Evolutionary conservation across 768 basidiomycete genomes (phyloP).

Genomic region (Suillus paluster): DNA sequence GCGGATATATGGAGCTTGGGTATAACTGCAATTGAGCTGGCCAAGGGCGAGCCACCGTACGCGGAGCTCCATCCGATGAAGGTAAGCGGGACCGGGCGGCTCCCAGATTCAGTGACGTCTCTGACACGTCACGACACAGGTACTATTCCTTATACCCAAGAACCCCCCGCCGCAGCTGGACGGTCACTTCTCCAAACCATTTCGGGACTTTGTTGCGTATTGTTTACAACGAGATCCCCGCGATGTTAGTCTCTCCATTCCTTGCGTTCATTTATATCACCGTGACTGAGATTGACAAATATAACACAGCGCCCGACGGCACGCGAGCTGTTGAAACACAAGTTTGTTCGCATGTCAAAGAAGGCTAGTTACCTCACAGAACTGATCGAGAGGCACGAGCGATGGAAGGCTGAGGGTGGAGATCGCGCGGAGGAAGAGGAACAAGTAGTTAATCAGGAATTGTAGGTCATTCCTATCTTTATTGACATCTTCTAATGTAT

Average conservation of each 20-base stretch:
- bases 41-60: slow-evolving; percentile 97
- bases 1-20: slow-evolving; percentile 99
- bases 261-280: neutral
- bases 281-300: slow-evolving; percentile 19
- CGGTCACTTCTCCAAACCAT: slow-evolving; percentile 88
- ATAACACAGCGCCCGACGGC: slow-evolving; percentile 82
- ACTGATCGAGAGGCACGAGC: slow-evolving; percentile 91
- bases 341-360: slow-evolving; percentile 93
- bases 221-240: slow-evolving; percentile 95
- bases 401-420: slow-evolving; percentile 92
- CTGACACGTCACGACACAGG: slow-evolving; percentile 48
- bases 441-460: slow-evolving; percentile 59
- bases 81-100: slow-evolving; percentile 46
- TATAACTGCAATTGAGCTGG: slow-evolving; percentile 96
- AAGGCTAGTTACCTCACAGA: slow-evolving; percentile 95
- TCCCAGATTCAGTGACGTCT: no score
- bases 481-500: slow-evolving; percentile 9
- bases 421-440: slow-evolving; percentile 76
- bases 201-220: slow-evolving; percentile 91
- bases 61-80: slow-evolving; percentile 99
- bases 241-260: slow-evolving; percentile 58
- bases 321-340: slow-evolving; percentile 94
- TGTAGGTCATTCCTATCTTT: slow-evolving; percentile 49
- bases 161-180: slow-evolving; percentile 93
- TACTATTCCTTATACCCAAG: slow-evolving; percentile 97